Evolutionary conservation across 2,329 filamentous ascomycete genomes (phyloP), one percentile per base, ranked within the genome.

Genomic region (Arthroderma uncinatum): DNA sequence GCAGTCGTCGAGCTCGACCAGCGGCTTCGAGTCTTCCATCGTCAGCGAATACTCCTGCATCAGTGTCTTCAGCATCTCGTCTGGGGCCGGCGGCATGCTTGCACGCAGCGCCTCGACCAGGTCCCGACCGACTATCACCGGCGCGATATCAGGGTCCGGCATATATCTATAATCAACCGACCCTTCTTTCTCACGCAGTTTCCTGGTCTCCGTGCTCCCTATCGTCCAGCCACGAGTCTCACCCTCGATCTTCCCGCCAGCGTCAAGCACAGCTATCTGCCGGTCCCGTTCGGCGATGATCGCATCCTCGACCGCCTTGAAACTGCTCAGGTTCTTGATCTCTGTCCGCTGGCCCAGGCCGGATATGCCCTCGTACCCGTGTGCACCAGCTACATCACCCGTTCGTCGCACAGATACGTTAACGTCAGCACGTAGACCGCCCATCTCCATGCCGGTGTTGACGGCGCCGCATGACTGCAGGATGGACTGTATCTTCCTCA

Each of bases 161-260:
- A 98, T 97, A 68, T 98, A 98, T 42, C 93, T 81, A 71, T 98
- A 98, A 71, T 98, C 93, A 4, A 97, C 90, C 67, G 95, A 92
- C 52, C 93, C 93, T 70, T 97, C 93, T 70, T 98, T 98, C 25
- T 89, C 89, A 65, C 93, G 82, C 44, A 98, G 75, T 40, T 86
- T 81, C 58, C 82, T 83, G 2, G 93, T 97, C 68, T 90, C 85
- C 2, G 82, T 89, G 61, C 83, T 85, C 1, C 90, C 90, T 23
- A 95, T 79, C 0, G 89, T 87, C 90, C 91, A 98, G 4, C 93
- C 92, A 58, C 93, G 81, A 6, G 93, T 98, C 74, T 98, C 93
- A 47, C 91, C 89, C 62, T 84, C 80, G 53, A 96, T 80, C 0
- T 75, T 72, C 0, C 87, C 87, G 0, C 92, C 92, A 3, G 77